Evolutionary conservation across 75 land plant genomes (phyloP), one percentile per base, ranked within the genome.

Genomic region (Pseudotsuga menziesii): DNA sequence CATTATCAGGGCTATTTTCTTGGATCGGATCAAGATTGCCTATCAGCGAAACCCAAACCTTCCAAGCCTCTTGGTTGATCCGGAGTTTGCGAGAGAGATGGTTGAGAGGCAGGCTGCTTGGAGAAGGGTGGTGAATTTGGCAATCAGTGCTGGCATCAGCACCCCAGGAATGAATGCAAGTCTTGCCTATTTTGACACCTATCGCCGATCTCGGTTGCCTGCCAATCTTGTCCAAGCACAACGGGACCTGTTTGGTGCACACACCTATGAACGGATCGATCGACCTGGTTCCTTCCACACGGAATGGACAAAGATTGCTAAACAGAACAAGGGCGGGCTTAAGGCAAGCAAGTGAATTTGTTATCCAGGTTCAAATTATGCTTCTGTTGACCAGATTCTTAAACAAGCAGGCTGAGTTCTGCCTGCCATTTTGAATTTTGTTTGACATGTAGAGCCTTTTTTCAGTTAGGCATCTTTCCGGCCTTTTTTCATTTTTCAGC

Each of bases 111-210:
- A 87, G 58, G 80, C 77, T 8, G 88, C 88, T 0, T 87, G 88
- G 88, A 86, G 88, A 73, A 73, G 88, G 35, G 88, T 87, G 41
- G 88, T 87, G 48, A 74, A 57, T 14, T 27, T 86, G 8, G 88
- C 88, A 0, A 77, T 87, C 15, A 66, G 63, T 14, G 77, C 80
- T 9, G 88, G 88, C 1, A 78, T 87, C 56, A 78, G 84, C 39
- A 81, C 88, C 19, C 88, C 88, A n/a, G 88, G 84, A 20, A 85
- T 87, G 88, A 81, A 66, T 63, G 83, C 88, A 0, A 85, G 88
- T 32, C 81, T 87, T 7, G 88, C 88, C 8, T 87, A 87, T 60
- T 87, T 87, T 71, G 88, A 87, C 54, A 78, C 88, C 1, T 87
- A 87, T 69, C 61, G 89, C 3, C 79, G 89, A 41, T 75, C 74